Percentiles rank a stretch among this genome's conserved stretches.
Conservation (phyloP, 305 asterid species). For the Ruellia speciosa region DNA sequence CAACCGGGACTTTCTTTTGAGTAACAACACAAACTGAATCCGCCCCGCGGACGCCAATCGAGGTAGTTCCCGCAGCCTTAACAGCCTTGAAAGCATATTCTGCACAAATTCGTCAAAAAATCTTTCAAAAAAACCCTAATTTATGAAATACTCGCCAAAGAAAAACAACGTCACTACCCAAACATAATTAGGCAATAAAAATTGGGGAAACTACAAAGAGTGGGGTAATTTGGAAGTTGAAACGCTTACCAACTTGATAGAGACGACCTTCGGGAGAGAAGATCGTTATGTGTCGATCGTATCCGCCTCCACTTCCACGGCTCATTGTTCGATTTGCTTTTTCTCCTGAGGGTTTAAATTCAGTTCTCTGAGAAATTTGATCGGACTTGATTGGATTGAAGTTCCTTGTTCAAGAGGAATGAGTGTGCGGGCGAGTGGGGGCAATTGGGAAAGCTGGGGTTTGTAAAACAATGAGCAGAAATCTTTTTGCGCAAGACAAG, state of each 20-base stretch:
- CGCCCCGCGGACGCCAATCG: slow-evolving; percentile 90
- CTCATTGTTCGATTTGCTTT: slow-evolving; percentile 41
- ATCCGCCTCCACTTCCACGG: slow-evolving; percentile 99
- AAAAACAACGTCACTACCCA: neutral
- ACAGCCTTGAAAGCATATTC: slow-evolving; percentile 99
- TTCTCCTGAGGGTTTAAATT: neutral
- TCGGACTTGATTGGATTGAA: neutral
- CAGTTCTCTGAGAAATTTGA: neutral
- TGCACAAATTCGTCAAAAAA: slow-evolving; percentile 26
- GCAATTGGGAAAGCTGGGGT: neutral
- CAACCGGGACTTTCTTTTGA: slow-evolving; percentile 96
- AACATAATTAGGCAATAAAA: no score
- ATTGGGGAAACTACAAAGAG: neutral
- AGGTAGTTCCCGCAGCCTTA: slow-evolving; percentile 86
- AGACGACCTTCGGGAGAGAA: slow-evolving; percentile 99
- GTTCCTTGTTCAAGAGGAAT: neutral
- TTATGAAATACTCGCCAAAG: slow-evolving; percentile 9
- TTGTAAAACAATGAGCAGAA: neutral
- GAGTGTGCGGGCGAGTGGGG: neutral
- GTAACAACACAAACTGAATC: slow-evolving; percentile 96
- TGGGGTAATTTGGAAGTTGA: neutral
- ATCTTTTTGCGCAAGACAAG: slow-evolving; percentile 1
- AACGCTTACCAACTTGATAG: slow-evolving; percentile 84
- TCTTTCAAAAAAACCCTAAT: slow-evolving; percentile 27
- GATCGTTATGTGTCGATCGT: slow-evolving; percentile 98